Base-by-base conservation (phyloP, 2,329 filamentous ascomycete genomes). In the Aspergillus neoniger region DNA sequence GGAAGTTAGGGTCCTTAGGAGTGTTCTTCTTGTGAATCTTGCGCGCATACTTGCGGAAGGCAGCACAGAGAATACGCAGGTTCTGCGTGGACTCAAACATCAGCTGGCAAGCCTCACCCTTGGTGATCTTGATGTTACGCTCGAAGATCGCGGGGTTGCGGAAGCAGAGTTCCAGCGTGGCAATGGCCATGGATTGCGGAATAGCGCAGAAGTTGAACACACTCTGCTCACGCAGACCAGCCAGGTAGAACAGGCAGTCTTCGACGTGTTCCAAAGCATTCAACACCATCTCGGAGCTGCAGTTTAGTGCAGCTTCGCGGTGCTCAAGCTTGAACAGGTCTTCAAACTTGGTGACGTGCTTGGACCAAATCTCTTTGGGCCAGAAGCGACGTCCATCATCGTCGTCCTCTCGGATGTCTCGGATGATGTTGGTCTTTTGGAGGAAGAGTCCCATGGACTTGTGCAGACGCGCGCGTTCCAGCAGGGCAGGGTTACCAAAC, bases 191-290 rank as follows among this genome's bases (percentile, higher is more conserved):
- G 65, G 88, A 83, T 78, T 99, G 95, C 2, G 95, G 95, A 65
- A 99, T 99, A 59, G 94, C 94, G 51, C 92, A 92, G 77, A 99
- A 99, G 84, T 99, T 99, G 86, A 99, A 99, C 25, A 96, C 92
- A 74, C 92, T 96, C 81, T 99, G 95, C 74, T 99, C 95, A 67
- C 89, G 89, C 65, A 99, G 87, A 50, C 91, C 95, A 5, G 94
- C 94, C 81, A 99, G 92, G 80, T 98, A 99, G 82, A 93, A 97
- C n/a, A 99, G 80, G 74, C 94, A 98, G 73, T 98, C 92, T 65
- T 97, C 92, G 4, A 86, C 90, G 68, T 96, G 91, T 72, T 88
- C 87, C 47, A 99, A 83, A 5, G 94, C 91, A 70, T 95, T 92
- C 61, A 98, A 83, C 6, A 98, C 88, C 93, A 99, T 96, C 72